phyloP scores from a whole-genome alignment of 139 green algal genomes.

The Coelastrella sp. region DNA sequence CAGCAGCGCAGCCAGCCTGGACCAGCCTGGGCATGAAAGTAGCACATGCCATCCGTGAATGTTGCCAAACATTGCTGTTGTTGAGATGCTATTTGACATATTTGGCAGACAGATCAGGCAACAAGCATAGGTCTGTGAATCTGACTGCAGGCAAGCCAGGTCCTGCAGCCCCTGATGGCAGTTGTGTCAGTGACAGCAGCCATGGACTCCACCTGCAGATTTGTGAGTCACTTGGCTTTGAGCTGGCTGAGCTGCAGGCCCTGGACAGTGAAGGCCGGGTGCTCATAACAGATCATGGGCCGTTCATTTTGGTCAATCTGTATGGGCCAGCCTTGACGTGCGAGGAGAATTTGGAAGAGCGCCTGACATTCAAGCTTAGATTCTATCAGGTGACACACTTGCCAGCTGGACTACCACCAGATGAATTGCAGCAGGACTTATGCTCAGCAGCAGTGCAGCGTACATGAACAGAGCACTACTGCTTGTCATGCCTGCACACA shows the following conservation, averaged over 20 bases:
- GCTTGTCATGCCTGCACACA: too few relatives aligned
- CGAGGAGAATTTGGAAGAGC: constrained; percentile 59
- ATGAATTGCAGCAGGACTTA: too few relatives aligned
- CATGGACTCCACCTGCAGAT: neutral
- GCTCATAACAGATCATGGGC: constrained; percentile 69
- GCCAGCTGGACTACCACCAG: too few relatives aligned
- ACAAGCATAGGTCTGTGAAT: too few relatives aligned
- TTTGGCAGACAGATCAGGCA: too few relatives aligned
- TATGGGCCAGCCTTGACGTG: constrained; percentile 63
- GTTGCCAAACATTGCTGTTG: neutral
- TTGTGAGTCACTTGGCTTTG: neutral
- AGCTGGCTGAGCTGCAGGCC: constrained; percentile 47
- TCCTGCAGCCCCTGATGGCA: neutral
- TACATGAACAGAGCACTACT: too few relatives aligned
- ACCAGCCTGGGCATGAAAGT: neutral
- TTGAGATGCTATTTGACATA: neutral
- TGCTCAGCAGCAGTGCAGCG: too few relatives aligned
- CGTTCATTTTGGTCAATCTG: constrained; percentile 73
- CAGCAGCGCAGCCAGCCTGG: neutral
- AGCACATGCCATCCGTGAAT: neutral
- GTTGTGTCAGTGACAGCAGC: neutral
- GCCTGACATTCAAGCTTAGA: constrained; percentile 56
- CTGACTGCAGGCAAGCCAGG: neutral
- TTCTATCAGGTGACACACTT: constrained; percentile 55
- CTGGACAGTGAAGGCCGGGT: constrained; percentile 71